These are phyloP conservation scores for Euphorbia corollata DNA, from an alignment of 441 rosid species.

Conservation along the genomic window DNA sequence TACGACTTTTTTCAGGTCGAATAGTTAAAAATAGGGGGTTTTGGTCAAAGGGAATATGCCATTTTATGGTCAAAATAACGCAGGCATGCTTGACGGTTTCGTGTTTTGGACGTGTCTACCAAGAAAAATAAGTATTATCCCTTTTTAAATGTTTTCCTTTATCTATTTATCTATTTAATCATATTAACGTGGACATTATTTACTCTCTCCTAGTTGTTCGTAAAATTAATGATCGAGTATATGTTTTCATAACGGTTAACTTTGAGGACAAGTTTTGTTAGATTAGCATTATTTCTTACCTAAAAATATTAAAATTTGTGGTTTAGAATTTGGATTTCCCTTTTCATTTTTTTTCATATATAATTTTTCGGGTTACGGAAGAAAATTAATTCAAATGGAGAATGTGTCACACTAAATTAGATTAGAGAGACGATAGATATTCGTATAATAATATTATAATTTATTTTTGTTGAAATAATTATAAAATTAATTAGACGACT, in stretches of 20 bases:
- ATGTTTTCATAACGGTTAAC: not conserved
- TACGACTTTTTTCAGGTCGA: not conserved
- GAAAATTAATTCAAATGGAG: too few species aligned
- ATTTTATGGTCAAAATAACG: not conserved
- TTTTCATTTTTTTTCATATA: too few species aligned
- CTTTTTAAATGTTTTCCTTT: not conserved
- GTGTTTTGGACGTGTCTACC: not conserved
- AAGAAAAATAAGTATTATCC: not conserved
- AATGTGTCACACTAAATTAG: too few species aligned
- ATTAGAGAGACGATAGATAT: too few species aligned
- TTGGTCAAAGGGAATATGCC: conserved; percentile 3
- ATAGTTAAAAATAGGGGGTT: not conserved
- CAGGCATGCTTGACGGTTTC: not conserved
- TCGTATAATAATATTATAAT: too few species aligned
- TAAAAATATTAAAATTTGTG: too few species aligned
- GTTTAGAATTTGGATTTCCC: too few species aligned
- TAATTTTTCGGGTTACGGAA: too few species aligned
- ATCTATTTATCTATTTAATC: not conserved
- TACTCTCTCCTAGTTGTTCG: not conserved
- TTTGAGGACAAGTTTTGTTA: not conserved
- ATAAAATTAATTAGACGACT: too few species aligned
- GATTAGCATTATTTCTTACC: too few species aligned
- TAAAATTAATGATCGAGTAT: not conserved
- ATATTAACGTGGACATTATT: not conserved
- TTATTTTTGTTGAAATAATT: too few species aligned